Base-by-base conservation (phyloP, 345 rosid genomes). In the Cochlearia excelsa region DNA sequence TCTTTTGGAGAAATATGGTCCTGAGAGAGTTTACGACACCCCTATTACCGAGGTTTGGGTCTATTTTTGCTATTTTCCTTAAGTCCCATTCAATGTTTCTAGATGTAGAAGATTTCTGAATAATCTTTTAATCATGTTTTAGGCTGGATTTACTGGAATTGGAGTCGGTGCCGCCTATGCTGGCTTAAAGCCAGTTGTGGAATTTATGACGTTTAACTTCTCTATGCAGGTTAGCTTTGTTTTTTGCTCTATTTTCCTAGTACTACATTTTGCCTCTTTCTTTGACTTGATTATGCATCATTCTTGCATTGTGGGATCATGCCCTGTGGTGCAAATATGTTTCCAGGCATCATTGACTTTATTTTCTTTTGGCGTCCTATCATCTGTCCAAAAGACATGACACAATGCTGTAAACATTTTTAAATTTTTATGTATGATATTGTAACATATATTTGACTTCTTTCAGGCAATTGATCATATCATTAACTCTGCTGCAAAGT, bases 61-160 rank as follows among this genome's bases (percentile, higher is more conserved):
- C 30, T 62, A 16, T 5, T 46, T 44, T 4, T 57, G 34, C 26
- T 9, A 26, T 58, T 34, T 16, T 29, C 48, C 9, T 57, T 62
- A 6, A 35, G 5, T 10, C 10, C 48, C 3, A 26, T 42, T 54
- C 49, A 1, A 35, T 27, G 30, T 30, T 51, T 49, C 4, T 50
- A 9, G 46, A 42, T 40, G 29, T 26, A 35, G 42, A 47, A 45
- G 9, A 2, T 44, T 45, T 68, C 44, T 59, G 46, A 72, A 11
- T 66, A 26, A 34, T 28, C 67, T 43, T 38, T 49, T 34, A 9
- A 46, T 23, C 34, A 11, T 52, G 63, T 75, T 41, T 41, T 76
- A 88, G 97, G 98, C 98, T 77, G 98, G 98, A 27, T 92, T 92
- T 78, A 78, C 97, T 54, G 98, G 97, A 63, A 84, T 92, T 58